phyloP scores from a whole-genome alignment of 2,329 filamentous ascomycete genomes.

The Phialemoniopsis sp. region DNA sequence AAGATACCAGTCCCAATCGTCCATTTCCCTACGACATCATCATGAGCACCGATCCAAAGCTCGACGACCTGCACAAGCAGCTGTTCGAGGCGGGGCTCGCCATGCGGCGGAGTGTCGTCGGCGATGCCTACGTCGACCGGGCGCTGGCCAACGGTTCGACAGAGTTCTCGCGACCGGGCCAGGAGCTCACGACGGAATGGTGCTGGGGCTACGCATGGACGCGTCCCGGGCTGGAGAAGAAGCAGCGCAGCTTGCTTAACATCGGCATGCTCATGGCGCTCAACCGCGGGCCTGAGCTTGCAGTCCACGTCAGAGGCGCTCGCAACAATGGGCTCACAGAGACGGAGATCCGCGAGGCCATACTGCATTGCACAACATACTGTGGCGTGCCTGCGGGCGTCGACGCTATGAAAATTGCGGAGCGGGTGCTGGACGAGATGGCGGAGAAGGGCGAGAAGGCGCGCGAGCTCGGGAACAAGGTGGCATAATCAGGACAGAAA shows the following conservation, averaged over 20 bases:
- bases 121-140: slow-evolving; percentile 55
- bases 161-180: slow-evolving; percentile 56
- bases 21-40: too few species aligned
- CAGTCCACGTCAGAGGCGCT: slow-evolving; percentile 57
- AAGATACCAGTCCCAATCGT: too few species aligned
- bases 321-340: slow-evolving; percentile 59
- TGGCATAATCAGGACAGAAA: slow-evolving; percentile 2
- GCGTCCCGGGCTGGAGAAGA: slow-evolving; percentile 55
- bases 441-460: slow-evolving; percentile 20
- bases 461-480: slow-evolving; percentile 20
- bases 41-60: slow-evolving; percentile 18
- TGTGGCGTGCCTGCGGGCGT: slow-evolving; percentile 38
- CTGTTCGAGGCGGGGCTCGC: slow-evolving; percentile 59
- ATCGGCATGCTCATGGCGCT: slow-evolving; percentile 57
- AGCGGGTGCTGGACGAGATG: slow-evolving; percentile 23
- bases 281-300: slow-evolving; percentile 55
- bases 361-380: slow-evolving; percentile 39
- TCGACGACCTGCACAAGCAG: slow-evolving; percentile 38
- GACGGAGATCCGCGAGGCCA: slow-evolving; percentile 58
- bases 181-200: slow-evolving; percentile 60
- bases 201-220: slow-evolving; percentile 64
- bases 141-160: slow-evolving; percentile 51
- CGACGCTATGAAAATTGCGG: slow-evolving; percentile 29
- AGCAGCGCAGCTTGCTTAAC: slow-evolving; percentile 58
- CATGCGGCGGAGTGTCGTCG: slow-evolving; percentile 55